phyloP scores from a whole-genome alignment of 1,139 yeast species.

The Pichia norvegensis region DNA sequence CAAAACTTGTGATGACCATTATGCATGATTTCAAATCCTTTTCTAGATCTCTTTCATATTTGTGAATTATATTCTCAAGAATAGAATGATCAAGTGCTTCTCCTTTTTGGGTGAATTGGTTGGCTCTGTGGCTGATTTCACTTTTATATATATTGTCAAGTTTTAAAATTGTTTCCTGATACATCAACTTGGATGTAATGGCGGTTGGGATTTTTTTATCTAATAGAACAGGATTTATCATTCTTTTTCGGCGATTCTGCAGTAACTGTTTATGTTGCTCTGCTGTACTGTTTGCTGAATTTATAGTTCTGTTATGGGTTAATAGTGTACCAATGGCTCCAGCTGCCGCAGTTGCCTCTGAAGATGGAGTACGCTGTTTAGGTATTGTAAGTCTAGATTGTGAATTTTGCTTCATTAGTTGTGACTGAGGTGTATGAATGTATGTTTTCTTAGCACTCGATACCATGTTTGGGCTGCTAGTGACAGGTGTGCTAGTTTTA shows the following conservation, averaged over 20 bases:
- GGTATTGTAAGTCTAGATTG: constrained; percentile 3
- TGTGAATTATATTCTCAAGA: constrained; percentile 35
- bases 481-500: neutral
- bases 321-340: constrained; percentile 28
- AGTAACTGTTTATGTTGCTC: constrained; percentile 18
- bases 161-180: constrained; percentile 32
- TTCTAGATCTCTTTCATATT: constrained; percentile 32
- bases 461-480: neutral
- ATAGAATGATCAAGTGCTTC: constrained; percentile 31
- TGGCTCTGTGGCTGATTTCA: constrained; percentile 27
- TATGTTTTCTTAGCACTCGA: neutral
- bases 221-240: constrained; percentile 26
- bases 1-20: constrained; percentile 32
- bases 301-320: constrained; percentile 24
- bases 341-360: constrained; percentile 29
- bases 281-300: constrained; percentile 17
- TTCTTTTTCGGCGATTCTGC: constrained; percentile 23
- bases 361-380: constrained; percentile 12
- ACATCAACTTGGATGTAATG: constrained; percentile 24
- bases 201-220: constrained; percentile 26
- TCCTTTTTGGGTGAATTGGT: constrained; percentile 20
- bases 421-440: neutral
- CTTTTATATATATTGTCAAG: constrained; percentile 34
- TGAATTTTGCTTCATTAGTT: neutral
- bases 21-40: constrained; percentile 31